Percentiles rank a stretch among this genome's conserved stretches.
Evolutionary conservation across 2,329 filamentous ascomycete genomes (phyloP).

Genomic region (Ilyonectria robusta): DNA sequence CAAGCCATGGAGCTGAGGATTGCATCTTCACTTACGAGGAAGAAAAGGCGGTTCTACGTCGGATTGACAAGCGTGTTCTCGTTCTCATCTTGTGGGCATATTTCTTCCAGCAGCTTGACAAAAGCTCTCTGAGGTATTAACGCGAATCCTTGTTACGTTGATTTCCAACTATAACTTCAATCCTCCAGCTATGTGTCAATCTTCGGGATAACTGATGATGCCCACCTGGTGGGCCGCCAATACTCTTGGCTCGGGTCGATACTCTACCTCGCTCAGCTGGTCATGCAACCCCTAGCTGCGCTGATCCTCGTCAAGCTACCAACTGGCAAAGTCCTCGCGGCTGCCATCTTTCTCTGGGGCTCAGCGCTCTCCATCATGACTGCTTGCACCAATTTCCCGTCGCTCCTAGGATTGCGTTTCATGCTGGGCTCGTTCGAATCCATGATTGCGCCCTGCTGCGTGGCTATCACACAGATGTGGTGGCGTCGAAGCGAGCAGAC

Average conservation of each 20-base stretch:
- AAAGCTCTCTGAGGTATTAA: too few species aligned
- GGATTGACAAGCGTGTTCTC: too few species aligned
- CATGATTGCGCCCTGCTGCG: constrained; percentile 61
- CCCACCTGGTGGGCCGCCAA: constrained; percentile 27
- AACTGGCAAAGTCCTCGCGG: constrained; percentile 65
- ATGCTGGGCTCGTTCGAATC: constrained; percentile 60
- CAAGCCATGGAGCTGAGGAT: too few species aligned
- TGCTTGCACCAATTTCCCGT: constrained; percentile 61
- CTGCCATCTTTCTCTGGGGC: constrained; percentile 65
- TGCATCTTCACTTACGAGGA: too few species aligned
- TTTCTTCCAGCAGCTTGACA: too few species aligned
- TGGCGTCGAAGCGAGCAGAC: constrained; percentile 30
- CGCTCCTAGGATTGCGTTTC: constrained; percentile 59
- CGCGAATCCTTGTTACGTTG: too few species aligned
- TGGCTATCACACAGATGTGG: constrained; percentile 61
- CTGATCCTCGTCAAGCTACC: constrained; percentile 65
- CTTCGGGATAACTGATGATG: constrained; percentile 39
- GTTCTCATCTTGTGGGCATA: too few species aligned
- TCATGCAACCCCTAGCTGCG: constrained; percentile 66
- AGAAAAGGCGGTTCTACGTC: too few species aligned
- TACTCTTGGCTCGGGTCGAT: constrained; percentile 70
- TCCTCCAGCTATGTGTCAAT: constrained; percentile 26
- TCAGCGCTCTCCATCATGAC: constrained; percentile 60
- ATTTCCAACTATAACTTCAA: not conserved
- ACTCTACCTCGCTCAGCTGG: constrained; percentile 67